Evolutionary conservation across 179 eudicot species (phyloP).

Genomic region (Beta lomatogona): DNA sequence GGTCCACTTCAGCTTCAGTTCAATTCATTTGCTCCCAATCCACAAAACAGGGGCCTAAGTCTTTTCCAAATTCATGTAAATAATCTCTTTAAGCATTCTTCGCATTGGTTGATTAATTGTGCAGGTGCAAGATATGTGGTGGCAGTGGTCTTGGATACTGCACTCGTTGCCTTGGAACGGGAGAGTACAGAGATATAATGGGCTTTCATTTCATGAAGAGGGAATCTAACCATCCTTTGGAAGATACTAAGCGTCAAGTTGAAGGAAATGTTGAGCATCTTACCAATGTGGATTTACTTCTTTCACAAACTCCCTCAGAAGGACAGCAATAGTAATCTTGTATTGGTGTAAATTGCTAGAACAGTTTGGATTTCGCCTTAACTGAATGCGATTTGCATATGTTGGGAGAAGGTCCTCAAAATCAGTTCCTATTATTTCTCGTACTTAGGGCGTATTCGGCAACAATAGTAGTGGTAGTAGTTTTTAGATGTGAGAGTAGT

Average conservation of each 20-base stretch:
- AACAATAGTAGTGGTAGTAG: no score
- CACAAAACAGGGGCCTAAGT: no score
- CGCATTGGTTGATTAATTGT: not conserved
- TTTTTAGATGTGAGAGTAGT: no score
- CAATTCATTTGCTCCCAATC: no score
- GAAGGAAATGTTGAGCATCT: conserved; percentile 27
- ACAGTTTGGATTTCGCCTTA: not conserved
- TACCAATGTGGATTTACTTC: conserved; percentile 39
- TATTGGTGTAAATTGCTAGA: not conserved
- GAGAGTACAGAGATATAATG: conserved; percentile 69
- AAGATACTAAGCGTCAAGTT: conserved; percentile 14
- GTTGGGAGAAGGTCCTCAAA: not conserved
- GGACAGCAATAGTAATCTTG: not conserved
- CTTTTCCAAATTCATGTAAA: not conserved
- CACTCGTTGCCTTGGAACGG: conserved; percentile 79
- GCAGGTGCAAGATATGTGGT: conserved; percentile 85
- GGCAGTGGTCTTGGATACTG: conserved; percentile 88
- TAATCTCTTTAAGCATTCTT: not conserved
- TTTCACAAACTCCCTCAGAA: conserved; percentile 26
- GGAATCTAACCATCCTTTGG: conserved; percentile 31
- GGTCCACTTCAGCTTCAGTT: no score
- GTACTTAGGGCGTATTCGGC: no score
- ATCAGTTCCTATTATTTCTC: no score
- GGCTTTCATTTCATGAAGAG: conserved; percentile 76
- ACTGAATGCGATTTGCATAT: not conserved